Conservation (phyloP, 352 stramenopile species). For the Pythium dissotocum region DNA sequence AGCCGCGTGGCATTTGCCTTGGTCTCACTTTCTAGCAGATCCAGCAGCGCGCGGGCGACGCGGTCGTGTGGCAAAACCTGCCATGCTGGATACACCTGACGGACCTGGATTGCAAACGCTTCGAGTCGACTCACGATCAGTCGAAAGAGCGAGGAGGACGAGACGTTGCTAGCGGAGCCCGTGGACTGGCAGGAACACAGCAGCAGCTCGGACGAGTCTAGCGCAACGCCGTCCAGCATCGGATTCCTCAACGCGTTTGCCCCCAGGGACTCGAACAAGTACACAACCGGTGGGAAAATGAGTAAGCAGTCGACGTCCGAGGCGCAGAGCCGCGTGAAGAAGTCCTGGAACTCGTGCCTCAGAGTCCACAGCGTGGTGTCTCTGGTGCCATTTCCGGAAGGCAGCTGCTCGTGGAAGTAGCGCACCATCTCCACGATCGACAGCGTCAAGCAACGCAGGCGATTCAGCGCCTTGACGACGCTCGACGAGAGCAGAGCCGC, state of each 20-base stretch:
- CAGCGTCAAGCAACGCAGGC: conserved; percentile 57
- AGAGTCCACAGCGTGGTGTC: conserved; percentile 28
- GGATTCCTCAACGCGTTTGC: conserved; percentile 57
- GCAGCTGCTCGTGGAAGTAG: conserved; percentile 49
- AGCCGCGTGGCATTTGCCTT: conserved; percentile 49
- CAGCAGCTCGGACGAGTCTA: conserved; percentile 71
- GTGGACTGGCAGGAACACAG: conserved; percentile 60
- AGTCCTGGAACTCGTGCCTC: conserved; percentile 46
- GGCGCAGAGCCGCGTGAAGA: conserved; percentile 46
- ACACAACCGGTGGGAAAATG: conserved; percentile 34
- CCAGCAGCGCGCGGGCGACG: conserved; percentile 51
- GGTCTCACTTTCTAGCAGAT: conserved; percentile 60
- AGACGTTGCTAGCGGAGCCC: conserved; percentile 17
- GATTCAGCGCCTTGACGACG: conserved; percentile 58
- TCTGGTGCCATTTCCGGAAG: not conserved
- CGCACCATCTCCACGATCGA: conserved; percentile 63
- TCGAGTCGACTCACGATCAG: conserved; percentile 56
- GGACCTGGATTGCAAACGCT: conserved; percentile 47
- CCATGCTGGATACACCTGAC: conserved; percentile 44
- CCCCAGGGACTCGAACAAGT: conserved; percentile 47
- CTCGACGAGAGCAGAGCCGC: conserved; percentile 32
- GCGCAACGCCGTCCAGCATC: conserved; percentile 58
- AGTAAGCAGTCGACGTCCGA: conserved; percentile 54
- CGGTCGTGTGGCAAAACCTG: conserved; percentile 55
- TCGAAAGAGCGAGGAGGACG: conserved; percentile 52